Base-by-base conservation (phyloP, 768 basidiomycete genomes). In the Tulasnella calospora region DNA sequence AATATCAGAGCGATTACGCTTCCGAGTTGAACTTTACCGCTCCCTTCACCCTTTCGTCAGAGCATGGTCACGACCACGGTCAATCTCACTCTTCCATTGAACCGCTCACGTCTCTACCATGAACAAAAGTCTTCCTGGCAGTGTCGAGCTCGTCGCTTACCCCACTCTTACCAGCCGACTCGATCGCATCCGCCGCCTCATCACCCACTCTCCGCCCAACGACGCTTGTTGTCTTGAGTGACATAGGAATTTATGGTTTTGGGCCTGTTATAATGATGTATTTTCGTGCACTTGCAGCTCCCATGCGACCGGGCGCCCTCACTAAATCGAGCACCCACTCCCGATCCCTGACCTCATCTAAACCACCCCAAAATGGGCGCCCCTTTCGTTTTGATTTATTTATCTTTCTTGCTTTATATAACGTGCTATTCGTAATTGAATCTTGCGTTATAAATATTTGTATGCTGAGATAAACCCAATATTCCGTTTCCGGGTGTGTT, bases 41-140 rank as follows among this genome's bases (percentile, higher is more conserved):
- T 6, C 15, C 30, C 55, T 55, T 9, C n/a, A n/a, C n/a, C n/a
- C 71, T 12, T 36, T 30, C 19, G 61, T n/a, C 79, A 92, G 91
- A 92, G 82, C 92, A n/a, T n/a, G n/a, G n/a, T n/a, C 91, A 90
- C 83, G 86, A 88, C 3, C 94, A 94, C 82, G 83, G 83, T 51
- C 90, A 90, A 77, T 82, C 87, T 5, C 87, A 87, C 81, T n/a
- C 75, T 27, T 79, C 79, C 8, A 17, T 6, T 13, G 51, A 30
- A 19, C 55, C 77, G 36, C 81, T 82, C 35, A 81, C 81, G 70
- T 38, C 73, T 40, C 73, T 38, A 10, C 46, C 35, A 72, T 17
- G 75, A 33, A n/a, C 73, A 78, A 80, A 78, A 82, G 61, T 74
- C 84, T 88, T 80, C 80, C 83, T 67, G 83, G n/a, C 27, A 74